Evolutionary conservation across 2,329 filamentous ascomycete species (phyloP).

Genomic region (Cylindrodendrum hubeiense): DNA sequence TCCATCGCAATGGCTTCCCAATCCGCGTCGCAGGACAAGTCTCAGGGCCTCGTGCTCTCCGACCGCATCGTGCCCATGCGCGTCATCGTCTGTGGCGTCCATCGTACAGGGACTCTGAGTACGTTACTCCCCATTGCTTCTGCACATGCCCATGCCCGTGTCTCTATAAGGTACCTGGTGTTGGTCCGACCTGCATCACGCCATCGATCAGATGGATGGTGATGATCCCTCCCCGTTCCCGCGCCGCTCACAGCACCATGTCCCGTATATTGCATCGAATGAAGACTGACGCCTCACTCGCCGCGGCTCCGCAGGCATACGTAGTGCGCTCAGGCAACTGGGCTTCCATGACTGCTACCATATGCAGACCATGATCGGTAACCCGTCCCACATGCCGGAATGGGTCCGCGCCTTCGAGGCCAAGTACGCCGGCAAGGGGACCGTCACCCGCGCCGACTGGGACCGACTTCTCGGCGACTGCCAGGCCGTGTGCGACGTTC

Average conservation of each 20-base stretch:
- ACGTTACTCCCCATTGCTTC: slow-evolving; percentile 28
- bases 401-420: slow-evolving; percentile 50
- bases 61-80: slow-evolving; percentile 53
- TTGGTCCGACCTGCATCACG: slow-evolving; percentile 14
- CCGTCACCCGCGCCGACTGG: slow-evolving; percentile 56
- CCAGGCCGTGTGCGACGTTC: slow-evolving; percentile 67
- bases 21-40: slow-evolving; percentile 6
- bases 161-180: background rate
- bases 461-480: slow-evolving; percentile 59
- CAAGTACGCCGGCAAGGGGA: slow-evolving; percentile 47
- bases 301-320: slow-evolving; percentile 45
- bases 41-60: slow-evolving; percentile 29
- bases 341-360: slow-evolving; percentile 54
- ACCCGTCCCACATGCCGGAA: slow-evolving; percentile 41
- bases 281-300: slow-evolving; percentile 22
- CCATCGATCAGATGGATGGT: slow-evolving; percentile 14
- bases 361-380: slow-evolving; percentile 48
- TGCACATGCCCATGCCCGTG: background rate
- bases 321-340: slow-evolving; percentile 49
- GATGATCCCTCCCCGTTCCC: background rate
- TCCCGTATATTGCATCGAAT: background rate
- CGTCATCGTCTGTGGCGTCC: slow-evolving; percentile 55
- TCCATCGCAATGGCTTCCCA: slow-evolving; percentile 27
- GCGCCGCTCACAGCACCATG: background rate
- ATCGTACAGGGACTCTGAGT: slow-evolving; percentile 55